Evolutionary conservation across 164 flowering plant genomes (phyloP).

Genomic region (Magnolia changhungtana): DNA sequence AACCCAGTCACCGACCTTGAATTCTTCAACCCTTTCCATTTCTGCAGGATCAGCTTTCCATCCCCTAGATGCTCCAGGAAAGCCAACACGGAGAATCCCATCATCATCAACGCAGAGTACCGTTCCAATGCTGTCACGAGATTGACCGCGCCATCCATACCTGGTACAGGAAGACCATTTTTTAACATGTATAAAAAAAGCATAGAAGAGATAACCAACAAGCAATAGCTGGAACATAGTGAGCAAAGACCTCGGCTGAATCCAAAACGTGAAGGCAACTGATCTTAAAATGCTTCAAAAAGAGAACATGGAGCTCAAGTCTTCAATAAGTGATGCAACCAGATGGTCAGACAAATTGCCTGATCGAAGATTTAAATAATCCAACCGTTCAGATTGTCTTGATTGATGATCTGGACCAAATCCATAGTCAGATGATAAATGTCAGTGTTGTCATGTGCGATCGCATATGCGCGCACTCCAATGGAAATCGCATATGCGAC

Average conservation of each 20-base stretch:
- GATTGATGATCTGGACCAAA: no score
- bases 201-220: not conserved
- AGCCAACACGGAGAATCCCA: slow-evolving; percentile 96
- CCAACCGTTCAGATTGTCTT: no score
- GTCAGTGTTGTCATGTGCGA: no score
- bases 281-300: not conserved
- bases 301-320: not conserved
- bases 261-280: no score
- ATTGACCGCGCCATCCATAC: slow-evolving; percentile 95
- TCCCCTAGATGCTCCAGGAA: slow-evolving; percentile 99
- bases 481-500: no score
- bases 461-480: no score
- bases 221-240: not conserved
- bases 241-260: no score
- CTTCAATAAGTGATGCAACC: no score
- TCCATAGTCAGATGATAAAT: no score
- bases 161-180: slow-evolving; percentile 32
- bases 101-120: slow-evolving; percentile 98
- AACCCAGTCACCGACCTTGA: slow-evolving; percentile 98
- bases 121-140: slow-evolving; percentile 92
- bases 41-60: slow-evolving; percentile 99
- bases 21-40: slow-evolving; percentile 98
- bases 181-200: not conserved
- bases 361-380: no score
- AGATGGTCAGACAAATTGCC: no score